Evolutionary conservation across 148 eudicot species (phyloP).

Genomic region (Cornus controversa): DNA sequence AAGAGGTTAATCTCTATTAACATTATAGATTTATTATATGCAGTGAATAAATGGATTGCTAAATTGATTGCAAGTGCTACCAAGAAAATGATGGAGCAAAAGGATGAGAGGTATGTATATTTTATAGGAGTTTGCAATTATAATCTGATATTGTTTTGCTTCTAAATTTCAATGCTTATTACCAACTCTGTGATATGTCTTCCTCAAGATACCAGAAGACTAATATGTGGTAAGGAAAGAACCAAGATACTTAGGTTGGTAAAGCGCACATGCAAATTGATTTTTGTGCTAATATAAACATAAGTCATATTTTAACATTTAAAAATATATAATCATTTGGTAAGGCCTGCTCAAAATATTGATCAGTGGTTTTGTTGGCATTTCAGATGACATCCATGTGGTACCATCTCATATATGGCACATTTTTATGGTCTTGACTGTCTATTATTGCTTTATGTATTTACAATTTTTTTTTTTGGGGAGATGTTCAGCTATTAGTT

Average conservation of each 20-base stretch:
- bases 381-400: not conserved
- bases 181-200: not conserved
- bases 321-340: not conserved
- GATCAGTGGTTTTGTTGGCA: not conserved
- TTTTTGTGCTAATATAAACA: not conserved
- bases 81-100: conserved; percentile 89
- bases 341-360: not conserved
- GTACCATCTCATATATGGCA: not conserved
- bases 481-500: no score
- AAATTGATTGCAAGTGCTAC: conserved; percentile 81
- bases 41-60: conserved; percentile 96
- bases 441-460: no score
- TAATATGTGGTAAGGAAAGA: not conserved
- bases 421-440: conserved; percentile 4
- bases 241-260: not conserved
- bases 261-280: not conserved
- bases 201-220: not conserved
- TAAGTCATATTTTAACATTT: not conserved
- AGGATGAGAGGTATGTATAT: conserved; percentile 77
- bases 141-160: not conserved
- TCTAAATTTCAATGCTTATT: not conserved
- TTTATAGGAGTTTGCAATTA: not conserved
- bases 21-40: not conserved
- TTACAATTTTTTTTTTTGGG: no score
- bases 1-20: not conserved